phyloP scores from a whole-genome alignment of 805 yeast genomes.

The Cyberlindnera veronae region DNA sequence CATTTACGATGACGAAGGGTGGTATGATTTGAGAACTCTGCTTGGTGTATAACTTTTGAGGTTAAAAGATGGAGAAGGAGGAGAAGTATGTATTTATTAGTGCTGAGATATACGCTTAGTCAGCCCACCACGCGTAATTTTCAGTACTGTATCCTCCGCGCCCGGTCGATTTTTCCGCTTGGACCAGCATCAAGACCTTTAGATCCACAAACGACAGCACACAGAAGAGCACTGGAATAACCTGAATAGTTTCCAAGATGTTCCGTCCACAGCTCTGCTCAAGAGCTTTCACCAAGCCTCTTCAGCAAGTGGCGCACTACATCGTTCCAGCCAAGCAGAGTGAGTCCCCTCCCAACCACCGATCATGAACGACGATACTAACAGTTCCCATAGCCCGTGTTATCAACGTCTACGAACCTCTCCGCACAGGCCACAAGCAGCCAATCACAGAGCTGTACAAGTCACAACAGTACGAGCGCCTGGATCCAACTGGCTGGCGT shows the following conservation, averaged over 20 bases:
- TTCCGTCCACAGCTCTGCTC: constrained; percentile 12
- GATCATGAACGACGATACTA: constrained; percentile 1
- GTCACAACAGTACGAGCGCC: constrained; percentile 19
- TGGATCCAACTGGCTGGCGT: constrained; percentile 74
- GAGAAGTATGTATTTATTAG: neutral
- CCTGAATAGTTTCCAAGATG: too few species aligned
- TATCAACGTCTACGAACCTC: constrained; percentile 24
- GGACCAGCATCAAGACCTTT: neutral
- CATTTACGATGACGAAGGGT: constrained; percentile 58
- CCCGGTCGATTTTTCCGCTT: neutral
- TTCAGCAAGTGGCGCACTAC: constrained; percentile 16
- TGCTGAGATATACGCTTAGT: constrained; percentile 1
- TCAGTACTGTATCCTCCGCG: neutral
- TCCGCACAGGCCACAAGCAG: constrained; percentile 10
- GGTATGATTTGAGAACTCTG: constrained; percentile 46
- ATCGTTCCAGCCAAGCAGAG: constrained; percentile 15
- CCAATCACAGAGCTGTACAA: constrained; percentile 32
- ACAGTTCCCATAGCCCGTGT: constrained; percentile 9
- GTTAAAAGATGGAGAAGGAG: too few species aligned
- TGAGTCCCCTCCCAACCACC: neutral
- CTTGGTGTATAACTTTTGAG: constrained; percentile 30
- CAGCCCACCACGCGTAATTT: constrained; percentile 3
- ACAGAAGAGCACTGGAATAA: too few species aligned
- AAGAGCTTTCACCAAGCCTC: constrained; percentile 8
- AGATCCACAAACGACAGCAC: neutral